Percentiles rank a stretch among this genome's conserved stretches.
Evolutionary conservation across 768 basidiomycete species (phyloP).

Genomic region (Psilocybe azurescens): DNA sequence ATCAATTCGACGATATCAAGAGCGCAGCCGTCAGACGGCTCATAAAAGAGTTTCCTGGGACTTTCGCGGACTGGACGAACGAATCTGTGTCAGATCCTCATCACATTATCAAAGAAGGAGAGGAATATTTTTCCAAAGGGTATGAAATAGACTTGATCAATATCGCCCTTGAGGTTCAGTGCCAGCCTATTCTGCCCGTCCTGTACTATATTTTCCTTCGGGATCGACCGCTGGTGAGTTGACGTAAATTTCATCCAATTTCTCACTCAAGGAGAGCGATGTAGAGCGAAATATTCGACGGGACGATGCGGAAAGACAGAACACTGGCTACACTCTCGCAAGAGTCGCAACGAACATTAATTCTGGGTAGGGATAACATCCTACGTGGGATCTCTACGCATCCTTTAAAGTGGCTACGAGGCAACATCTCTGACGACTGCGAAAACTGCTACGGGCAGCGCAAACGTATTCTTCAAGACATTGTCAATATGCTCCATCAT

Average conservation of each 20-base stretch:
- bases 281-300: conserved; percentile 2
- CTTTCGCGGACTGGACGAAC: not conserved
- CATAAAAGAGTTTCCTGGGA: not conserved
- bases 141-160: conserved; percentile 4
- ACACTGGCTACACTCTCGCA: not conserved
- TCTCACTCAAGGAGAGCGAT: not conserved
- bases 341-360: not conserved
- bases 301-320: not conserved
- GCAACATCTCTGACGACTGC: not conserved
- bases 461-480: not conserved
- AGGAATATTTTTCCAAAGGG: not conserved
- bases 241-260: not conserved
- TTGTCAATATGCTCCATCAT: not conserved
- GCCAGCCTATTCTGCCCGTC: not conserved
- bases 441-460: not conserved
- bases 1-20: not conserved
- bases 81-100: not conserved
- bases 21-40: not conserved
- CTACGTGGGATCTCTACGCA: not conserved
- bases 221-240: not conserved
- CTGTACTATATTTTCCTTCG: not conserved
- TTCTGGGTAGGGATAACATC: not conserved
- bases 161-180: not conserved
- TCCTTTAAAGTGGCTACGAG: not conserved
- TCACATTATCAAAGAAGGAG: not conserved